Evolutionary conservation across 169 alveolate genomes (phyloP).

Genomic region (Plasmodium malariae): DNA sequence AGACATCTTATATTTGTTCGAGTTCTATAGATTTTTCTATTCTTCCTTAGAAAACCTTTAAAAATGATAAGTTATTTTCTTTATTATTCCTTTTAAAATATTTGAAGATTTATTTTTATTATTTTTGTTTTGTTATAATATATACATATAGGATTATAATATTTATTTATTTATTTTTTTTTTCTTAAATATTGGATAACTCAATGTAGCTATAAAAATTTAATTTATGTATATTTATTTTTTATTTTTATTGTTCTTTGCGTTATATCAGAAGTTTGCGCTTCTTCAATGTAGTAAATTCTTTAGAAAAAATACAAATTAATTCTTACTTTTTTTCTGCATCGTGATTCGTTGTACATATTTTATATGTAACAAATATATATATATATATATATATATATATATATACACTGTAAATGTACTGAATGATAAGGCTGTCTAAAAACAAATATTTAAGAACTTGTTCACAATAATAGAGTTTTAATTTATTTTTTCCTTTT

Average conservation of each 20-base stretch:
- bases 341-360: neutral
- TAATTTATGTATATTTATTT: neutral
- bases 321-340: neutral
- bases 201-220: neutral
- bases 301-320: neutral
- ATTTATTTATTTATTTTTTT: conserved; percentile 10
- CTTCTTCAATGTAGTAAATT: conserved; percentile 2
- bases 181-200: neutral
- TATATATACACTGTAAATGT: neutral
- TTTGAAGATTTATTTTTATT: too few species aligned
- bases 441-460: neutral
- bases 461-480: neutral
- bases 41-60: neutral
- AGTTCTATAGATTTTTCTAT: neutral
- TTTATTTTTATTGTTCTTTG: conserved; percentile 12
- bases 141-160: neutral
- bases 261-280: neutral
- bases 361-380: neutral
- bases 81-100: neutral
- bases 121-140: neutral
- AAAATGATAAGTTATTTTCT: neutral
- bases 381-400: neutral
- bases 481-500: neutral
- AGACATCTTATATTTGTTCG: neutral
- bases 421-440: neutral